Percentiles rank a stretch among this genome's conserved stretches.
Evolutionary conservation across 108 stramenopile genomes (phyloP).

Genomic region (Aurantiochytrium sp.): DNA sequence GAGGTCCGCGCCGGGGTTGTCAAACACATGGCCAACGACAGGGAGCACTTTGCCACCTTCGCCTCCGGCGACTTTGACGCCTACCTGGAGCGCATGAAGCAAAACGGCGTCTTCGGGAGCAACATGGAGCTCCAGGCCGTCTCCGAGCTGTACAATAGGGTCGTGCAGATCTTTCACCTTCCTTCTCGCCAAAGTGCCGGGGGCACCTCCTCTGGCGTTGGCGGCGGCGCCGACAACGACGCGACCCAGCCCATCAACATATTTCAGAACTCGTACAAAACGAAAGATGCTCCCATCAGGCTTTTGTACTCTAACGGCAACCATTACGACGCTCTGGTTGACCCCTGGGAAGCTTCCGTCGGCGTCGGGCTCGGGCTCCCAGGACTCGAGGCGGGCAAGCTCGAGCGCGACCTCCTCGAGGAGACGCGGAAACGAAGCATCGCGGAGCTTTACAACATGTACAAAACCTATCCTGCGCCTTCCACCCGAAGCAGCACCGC

Average conservation of each 20-base stretch:
- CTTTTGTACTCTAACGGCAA: slow-evolving; percentile 14
- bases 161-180: background rate
- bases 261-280: background rate
- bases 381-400: background rate
- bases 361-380: slow-evolving; percentile 16
- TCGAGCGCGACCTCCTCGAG: background rate
- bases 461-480: background rate
- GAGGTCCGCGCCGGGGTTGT: background rate
- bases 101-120: background rate
- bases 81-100: background rate
- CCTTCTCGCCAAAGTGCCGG: too few species aligned
- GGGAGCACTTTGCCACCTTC: background rate
- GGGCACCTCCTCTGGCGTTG: too few species aligned
- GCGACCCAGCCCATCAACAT: background rate
- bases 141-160: background rate
- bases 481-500: background rate
- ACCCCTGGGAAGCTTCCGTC: background rate
- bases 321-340: slow-evolving; percentile 1
- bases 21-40: background rate
- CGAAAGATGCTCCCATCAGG: background rate
- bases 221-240: too few species aligned
- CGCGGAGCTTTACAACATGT: background rate
- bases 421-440: background rate
- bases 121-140: background rate
- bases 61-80: background rate